These are phyloP conservation scores for Colletotrichum costaricense DNA, from an alignment of 2,329 filamentous ascomycete species.

Conservation along the genomic window DNA sequence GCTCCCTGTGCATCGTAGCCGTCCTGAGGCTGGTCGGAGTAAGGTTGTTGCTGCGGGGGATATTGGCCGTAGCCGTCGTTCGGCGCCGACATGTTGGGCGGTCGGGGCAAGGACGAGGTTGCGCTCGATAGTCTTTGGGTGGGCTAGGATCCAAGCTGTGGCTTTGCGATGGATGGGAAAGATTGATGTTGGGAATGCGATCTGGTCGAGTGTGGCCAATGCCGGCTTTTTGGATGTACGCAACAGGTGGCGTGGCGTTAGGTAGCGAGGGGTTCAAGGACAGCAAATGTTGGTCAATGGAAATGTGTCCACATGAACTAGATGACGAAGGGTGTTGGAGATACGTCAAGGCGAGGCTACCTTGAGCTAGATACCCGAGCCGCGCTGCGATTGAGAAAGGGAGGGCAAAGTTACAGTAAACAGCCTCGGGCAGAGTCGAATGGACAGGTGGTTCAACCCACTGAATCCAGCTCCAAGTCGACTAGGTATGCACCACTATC, in stretches of 20 bases:
- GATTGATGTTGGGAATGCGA: conserved; percentile 3
- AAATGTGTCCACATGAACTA: conserved; percentile 33
- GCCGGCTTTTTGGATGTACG: conserved; percentile 10
- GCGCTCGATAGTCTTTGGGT: conserved; percentile 1
- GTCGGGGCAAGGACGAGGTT: neutral
- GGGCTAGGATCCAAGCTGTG: neutral
- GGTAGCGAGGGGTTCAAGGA: conserved; percentile 27
- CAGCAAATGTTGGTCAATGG: conserved; percentile 13
- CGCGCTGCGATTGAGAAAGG: conserved; percentile 8
- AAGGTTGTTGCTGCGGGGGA: conserved; percentile 54
- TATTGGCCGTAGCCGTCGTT: conserved; percentile 66
- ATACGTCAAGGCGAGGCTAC: conserved; percentile 7
- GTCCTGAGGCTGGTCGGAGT: conserved; percentile 50
- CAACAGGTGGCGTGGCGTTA: conserved; percentile 29
- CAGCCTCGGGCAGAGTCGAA: conserved; percentile 21
- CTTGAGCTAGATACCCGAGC: conserved; percentile 10
- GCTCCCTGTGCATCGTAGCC: conserved; percentile 52
- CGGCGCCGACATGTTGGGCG: conserved; percentile 65
- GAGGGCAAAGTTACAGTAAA: conserved; percentile 11
- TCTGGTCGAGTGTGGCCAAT: conserved; percentile 3
- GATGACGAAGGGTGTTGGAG: neutral
- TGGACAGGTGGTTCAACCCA: conserved; percentile 33
- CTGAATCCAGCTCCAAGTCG: conserved; percentile 7
- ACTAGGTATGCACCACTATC: conserved; percentile 10
- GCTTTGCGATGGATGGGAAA: conserved; percentile 37